phyloP scores from a whole-genome alignment of 768 basidiomycete genomes.

The Xerocomus brunneocitrinus region DNA sequence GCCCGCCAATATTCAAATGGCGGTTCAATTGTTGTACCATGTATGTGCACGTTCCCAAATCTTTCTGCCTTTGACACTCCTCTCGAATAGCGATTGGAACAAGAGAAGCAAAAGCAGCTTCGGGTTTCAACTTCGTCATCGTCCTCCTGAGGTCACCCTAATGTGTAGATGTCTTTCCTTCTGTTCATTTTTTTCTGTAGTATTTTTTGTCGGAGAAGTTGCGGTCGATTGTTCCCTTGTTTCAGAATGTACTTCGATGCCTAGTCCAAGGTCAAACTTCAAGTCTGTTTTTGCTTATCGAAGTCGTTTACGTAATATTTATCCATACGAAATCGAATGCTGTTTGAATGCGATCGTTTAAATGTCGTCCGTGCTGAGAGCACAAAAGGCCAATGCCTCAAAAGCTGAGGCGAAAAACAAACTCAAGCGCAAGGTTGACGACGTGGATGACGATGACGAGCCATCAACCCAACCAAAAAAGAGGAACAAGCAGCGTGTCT shows the following conservation, averaged over 20 bases:
- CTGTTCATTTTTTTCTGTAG: background rate
- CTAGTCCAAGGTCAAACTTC: background rate
- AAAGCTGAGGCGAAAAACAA: constrained; percentile 43
- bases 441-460: constrained; percentile 57
- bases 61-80: constrained; percentile 1
- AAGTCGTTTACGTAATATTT: constrained; percentile 25
- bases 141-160: constrained; percentile 22
- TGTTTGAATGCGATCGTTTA: background rate
- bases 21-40: constrained; percentile 86
- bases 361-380: constrained; percentile 66
- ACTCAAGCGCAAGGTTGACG: constrained; percentile 62
- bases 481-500: constrained; percentile 92
- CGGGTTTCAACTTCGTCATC: constrained; percentile 33
- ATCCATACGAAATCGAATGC: background rate
- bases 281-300: background rate
- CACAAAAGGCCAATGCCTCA: constrained; percentile 53
- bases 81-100: constrained; percentile 66
- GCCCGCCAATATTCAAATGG: constrained; percentile 93
- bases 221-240: background rate
- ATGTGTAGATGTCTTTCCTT: background rate
- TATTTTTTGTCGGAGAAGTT: constrained; percentile 1
- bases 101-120: constrained; percentile 84
- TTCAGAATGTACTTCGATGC: background rate
- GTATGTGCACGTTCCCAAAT: constrained; percentile 39
- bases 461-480: constrained; percentile 42